These are phyloP conservation scores for Prototheca wickerhamii DNA, from an alignment of 163 green algal genomes.

Conservation along the genomic window DNA sequence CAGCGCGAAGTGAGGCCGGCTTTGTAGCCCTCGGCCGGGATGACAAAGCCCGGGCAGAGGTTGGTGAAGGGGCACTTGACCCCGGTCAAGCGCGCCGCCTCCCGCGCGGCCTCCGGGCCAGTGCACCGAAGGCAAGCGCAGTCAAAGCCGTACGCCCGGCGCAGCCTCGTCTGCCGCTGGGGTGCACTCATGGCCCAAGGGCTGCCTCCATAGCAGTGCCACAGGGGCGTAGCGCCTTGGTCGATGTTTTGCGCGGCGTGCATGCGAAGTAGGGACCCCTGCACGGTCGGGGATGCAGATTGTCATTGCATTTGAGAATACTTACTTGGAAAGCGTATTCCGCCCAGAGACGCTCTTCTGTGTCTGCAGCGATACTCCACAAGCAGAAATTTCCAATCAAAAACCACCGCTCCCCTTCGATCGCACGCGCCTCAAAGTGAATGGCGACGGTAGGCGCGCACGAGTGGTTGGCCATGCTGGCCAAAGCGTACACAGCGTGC, in stretches of 20 bases:
- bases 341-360: too few relatives aligned
- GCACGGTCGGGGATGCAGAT: too few relatives aligned
- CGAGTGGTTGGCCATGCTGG: not conserved
- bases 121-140: not conserved
- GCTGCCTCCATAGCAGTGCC: slow-evolving; percentile 1
- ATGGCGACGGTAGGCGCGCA: slow-evolving; percentile 2
- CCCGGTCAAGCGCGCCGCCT: not conserved
- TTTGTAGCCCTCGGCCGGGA: not conserved
- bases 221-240: not conserved
- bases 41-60: not conserved
- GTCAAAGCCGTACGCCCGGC: not conserved
- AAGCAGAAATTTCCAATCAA: not conserved
- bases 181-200: not conserved
- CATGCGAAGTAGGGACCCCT: not conserved
- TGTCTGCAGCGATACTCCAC: not conserved
- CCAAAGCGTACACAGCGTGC: not conserved
- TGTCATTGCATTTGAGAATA: too few relatives aligned
- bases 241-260: not conserved
- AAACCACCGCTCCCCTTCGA: not conserved
- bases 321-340: too few relatives aligned
- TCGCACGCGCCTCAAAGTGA: not conserved
- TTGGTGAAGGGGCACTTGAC: not conserved
- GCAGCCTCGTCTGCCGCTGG: not conserved
- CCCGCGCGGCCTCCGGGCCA: not conserved
- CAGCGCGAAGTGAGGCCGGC: not conserved